These are phyloP conservation scores for Aciculosporium take DNA, from an alignment of 2,329 filamentous ascomycete species.

Conservation along the genomic window DNA sequence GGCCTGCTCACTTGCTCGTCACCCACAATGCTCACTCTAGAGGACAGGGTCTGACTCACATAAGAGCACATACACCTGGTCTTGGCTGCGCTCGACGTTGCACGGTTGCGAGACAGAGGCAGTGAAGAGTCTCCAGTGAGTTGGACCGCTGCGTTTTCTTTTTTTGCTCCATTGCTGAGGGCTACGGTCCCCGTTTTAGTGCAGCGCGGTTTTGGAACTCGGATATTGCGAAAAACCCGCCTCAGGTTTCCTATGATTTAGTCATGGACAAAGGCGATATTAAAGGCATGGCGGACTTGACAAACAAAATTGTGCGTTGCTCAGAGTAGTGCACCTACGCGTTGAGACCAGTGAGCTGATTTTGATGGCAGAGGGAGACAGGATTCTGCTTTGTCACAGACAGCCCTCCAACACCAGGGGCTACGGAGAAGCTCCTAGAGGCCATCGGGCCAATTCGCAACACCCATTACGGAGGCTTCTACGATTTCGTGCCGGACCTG, in stretches of 20 bases:
- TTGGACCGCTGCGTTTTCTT: background rate
- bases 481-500: conserved; percentile 80
- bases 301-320: conserved; percentile 49
- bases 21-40: background rate
- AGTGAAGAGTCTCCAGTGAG: conserved; percentile 10
- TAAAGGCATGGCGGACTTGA: conserved; percentile 43
- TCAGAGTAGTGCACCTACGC: background rate
- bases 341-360: conserved; percentile 1
- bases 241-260: conserved; percentile 43
- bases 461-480: conserved; percentile 74
- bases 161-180: background rate
- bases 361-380: conserved; percentile 36
- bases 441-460: conserved; percentile 75
- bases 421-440: conserved; percentile 61
- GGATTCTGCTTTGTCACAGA: conserved; percentile 68
- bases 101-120: conserved; percentile 21
- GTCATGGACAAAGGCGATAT: conserved; percentile 39
- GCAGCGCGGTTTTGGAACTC: conserved; percentile 13
- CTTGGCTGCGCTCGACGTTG: conserved; percentile 23
- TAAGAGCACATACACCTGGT: conserved; percentile 50
- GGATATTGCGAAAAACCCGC: conserved; percentile 29
- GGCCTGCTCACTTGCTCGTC: no score
- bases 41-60: conserved; percentile 55
- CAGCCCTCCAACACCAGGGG: conserved; percentile 51
- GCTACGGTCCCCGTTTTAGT: background rate